Evolutionary conservation across 768 basidiomycete genomes (phyloP).

Genomic region (Pulveroboletus sp.): DNA sequence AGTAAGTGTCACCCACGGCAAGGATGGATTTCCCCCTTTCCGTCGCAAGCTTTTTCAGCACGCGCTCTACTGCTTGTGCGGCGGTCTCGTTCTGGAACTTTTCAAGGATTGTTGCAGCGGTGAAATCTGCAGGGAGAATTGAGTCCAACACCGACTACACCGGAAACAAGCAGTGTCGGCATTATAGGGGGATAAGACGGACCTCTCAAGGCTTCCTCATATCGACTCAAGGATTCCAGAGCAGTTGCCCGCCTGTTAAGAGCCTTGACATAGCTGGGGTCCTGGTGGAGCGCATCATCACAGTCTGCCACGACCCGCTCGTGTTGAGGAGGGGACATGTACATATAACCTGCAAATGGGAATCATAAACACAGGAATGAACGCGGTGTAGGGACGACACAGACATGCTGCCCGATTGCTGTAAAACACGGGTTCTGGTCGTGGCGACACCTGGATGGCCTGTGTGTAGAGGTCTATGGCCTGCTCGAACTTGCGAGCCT

Average conservation of each 20-base stretch:
- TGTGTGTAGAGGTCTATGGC: constrained; percentile 68
- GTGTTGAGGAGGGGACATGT: constrained; percentile 79
- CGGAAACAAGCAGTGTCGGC: background rate
- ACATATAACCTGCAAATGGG: constrained; percentile 68
- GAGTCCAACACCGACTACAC: background rate
- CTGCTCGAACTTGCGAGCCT: constrained; percentile 50
- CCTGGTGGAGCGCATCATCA: constrained; percentile 78
- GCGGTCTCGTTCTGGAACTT: constrained; percentile 82
- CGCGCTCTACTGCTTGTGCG: constrained; percentile 82
- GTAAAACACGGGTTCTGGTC: constrained; percentile 88
- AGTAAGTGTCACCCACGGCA: constrained; percentile 38
- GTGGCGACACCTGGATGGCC: constrained; percentile 69
- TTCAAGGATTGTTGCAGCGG: constrained; percentile 93
- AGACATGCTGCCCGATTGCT: constrained; percentile 95
- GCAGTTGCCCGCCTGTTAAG: constrained; percentile 87
- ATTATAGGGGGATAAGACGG: constrained; percentile 14
- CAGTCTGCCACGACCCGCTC: constrained; percentile 86
- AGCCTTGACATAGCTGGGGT: constrained; percentile 82
- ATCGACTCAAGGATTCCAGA: constrained; percentile 67
- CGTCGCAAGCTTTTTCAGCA: constrained; percentile 75
- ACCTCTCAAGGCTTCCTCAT: constrained; percentile 80
- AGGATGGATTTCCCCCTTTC: constrained; percentile 72
- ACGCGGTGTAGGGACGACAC: constrained; percentile 17
- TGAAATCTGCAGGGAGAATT: constrained; percentile 61
- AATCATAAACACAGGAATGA: constrained; percentile 1